These are phyloP conservation scores for Cyphellophora europaea DNA, from an alignment of 2,329 filamentous ascomycete genomes.

Conservation along the genomic window DNA sequence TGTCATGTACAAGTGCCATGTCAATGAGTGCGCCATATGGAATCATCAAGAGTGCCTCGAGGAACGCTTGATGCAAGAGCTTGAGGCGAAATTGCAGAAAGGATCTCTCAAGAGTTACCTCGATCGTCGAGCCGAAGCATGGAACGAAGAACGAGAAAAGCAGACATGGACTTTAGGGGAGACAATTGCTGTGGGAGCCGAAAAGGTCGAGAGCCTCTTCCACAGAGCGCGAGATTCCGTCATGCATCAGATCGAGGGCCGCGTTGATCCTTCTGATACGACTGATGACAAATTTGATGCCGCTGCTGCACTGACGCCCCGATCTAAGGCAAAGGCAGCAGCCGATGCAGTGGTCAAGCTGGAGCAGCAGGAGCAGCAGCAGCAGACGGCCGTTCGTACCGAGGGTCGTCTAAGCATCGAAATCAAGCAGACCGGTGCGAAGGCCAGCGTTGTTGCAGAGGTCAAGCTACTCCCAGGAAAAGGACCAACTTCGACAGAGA, in stretches of 20 bases:
- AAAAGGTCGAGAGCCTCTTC: constrained; percentile 2
- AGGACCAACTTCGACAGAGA: constrained; percentile 16
- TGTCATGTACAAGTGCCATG: constrained; percentile 47
- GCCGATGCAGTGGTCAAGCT: no score
- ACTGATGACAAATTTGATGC: not conserved
- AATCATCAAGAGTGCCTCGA: constrained; percentile 54
- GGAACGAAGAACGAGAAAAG: constrained; percentile 10
- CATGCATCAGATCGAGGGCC: not conserved
- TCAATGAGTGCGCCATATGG: constrained; percentile 45
- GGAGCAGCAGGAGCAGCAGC: no score
- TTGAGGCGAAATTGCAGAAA: not conserved
- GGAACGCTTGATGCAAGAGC: constrained; percentile 8
- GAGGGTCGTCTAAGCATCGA: no score
- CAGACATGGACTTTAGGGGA: constrained; percentile 5
- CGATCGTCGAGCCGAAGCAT: not conserved
- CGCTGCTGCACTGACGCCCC: not conserved
- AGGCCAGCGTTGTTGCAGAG: constrained; percentile 8
- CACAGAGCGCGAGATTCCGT: constrained; percentile 1
- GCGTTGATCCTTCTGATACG: not conserved
- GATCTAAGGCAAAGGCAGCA: no score
- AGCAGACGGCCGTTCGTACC: no score
- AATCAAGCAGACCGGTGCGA: no score
- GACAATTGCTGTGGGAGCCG: constrained; percentile 5
- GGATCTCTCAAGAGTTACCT: not conserved
- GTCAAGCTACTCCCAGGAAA: constrained; percentile 7